These are phyloP conservation scores for Metschnikowia proteae DNA, from an alignment of 805 yeast genomes.

Conservation along the genomic window DNA sequence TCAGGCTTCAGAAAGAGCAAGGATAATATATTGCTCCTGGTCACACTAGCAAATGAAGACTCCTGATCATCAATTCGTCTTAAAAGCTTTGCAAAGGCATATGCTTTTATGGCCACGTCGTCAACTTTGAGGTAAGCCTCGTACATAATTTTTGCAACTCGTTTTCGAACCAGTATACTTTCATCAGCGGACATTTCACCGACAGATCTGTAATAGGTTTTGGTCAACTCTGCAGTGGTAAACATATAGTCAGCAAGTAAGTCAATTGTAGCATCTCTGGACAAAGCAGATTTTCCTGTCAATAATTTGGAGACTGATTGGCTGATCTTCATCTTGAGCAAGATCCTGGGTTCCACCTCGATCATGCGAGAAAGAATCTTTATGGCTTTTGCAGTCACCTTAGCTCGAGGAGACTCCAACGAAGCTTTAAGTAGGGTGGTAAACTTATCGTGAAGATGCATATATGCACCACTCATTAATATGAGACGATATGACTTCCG, in stretches of 20 bases:
- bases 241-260: conserved; percentile 50
- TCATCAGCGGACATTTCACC: conserved; percentile 52
- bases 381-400: conserved; percentile 52
- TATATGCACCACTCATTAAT: conserved; percentile 5
- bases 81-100: conserved; percentile 50
- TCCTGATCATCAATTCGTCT: conserved; percentile 69
- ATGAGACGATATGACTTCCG: conserved; percentile 3
- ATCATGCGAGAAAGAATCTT: conserved; percentile 57
- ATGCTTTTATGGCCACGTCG: conserved; percentile 30
- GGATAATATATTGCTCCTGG: conserved; percentile 31
- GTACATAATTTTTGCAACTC: conserved; percentile 51
- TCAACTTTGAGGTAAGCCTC: conserved; percentile 41
- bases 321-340: conserved; percentile 49
- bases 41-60: conserved; percentile 40
- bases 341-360: conserved; percentile 47
- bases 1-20: conserved; percentile 20
- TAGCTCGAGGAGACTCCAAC: conserved; percentile 30
- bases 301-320: conserved; percentile 50
- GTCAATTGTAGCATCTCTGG: conserved; percentile 73
- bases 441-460: conserved; percentile 48
- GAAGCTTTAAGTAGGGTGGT: conserved; percentile 43
- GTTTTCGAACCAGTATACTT: conserved; percentile 61
- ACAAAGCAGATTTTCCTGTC: conserved; percentile 62
- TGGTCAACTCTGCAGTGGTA: conserved; percentile 41
- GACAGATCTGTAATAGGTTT: conserved; percentile 47